Evolutionary conservation across 768 basidiomycete species (phyloP).

Genomic region (Mycena belliarum): DNA sequence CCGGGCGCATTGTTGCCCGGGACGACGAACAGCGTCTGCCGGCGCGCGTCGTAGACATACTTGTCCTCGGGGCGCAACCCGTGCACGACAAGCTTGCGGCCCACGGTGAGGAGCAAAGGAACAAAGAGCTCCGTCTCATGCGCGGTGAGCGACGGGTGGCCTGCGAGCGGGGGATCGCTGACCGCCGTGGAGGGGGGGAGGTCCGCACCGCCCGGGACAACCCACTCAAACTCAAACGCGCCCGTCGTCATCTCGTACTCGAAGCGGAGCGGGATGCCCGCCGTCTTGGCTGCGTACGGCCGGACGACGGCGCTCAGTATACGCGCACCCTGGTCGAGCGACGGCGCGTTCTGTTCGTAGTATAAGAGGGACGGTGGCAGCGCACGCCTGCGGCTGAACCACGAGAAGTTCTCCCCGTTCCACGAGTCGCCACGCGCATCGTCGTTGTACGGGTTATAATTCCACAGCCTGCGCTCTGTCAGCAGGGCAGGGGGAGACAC

Average conservation of each 20-base stretch:
- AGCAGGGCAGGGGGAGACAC: too few relatives aligned
- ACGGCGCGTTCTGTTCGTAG: constrained; percentile 60
- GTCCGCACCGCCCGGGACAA: constrained; percentile 14
- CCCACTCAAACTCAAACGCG: constrained; percentile 67
- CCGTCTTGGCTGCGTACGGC: constrained; percentile 89
- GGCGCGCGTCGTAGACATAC: constrained; percentile 59
- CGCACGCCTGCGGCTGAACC: constrained; percentile 73
- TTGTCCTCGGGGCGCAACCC: constrained; percentile 54
- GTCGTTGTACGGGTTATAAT: constrained; percentile 87
- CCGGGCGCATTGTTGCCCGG: constrained; percentile 44
- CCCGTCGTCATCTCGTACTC: constrained; percentile 81
- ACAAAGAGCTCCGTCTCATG: constrained; percentile 83
- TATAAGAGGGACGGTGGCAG: constrained; percentile 56
- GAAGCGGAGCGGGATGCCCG: constrained; percentile 76
- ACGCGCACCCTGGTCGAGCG: constrained; percentile 81
- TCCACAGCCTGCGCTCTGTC: constrained; percentile 70
- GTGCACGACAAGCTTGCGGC: constrained; percentile 56
- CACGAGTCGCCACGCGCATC: constrained; percentile 82
- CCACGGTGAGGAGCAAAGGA: constrained; percentile 61
- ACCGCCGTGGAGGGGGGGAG: too few relatives aligned
- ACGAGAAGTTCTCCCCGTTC: constrained; percentile 98
- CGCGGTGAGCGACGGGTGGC: constrained; percentile 43
- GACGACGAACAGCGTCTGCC: constrained; percentile 78
- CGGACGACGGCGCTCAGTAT: constrained; percentile 80
- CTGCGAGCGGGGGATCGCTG: constrained; percentile 43